phyloP scores from a whole-genome alignment of 805 yeast species.

The Zygotorulaspora danielsina region DNA sequence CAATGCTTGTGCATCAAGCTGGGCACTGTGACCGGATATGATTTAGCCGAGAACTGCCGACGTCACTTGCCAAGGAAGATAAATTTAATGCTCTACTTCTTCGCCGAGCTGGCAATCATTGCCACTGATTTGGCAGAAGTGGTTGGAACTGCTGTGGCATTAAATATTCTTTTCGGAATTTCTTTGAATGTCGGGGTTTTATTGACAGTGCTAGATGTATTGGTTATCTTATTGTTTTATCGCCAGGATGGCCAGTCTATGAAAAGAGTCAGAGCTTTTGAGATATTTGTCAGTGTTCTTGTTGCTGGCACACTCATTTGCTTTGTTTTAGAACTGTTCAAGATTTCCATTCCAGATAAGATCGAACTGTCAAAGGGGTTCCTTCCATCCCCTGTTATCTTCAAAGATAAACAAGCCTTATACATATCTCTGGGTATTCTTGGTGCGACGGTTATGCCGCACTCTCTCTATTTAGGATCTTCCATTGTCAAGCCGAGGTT shows the following conservation, averaged over 20 bases:
- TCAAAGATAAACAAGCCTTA: slow-evolving; percentile 63
- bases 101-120: slow-evolving; percentile 82
- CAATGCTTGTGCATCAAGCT: slow-evolving; percentile 85
- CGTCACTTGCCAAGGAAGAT: slow-evolving; percentile 61
- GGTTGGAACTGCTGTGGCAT: slow-evolving; percentile 85
- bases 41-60: slow-evolving; percentile 83
- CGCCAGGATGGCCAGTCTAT: slow-evolving; percentile 70
- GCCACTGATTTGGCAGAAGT: slow-evolving; percentile 95
- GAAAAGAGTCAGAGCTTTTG: slow-evolving; percentile 72
- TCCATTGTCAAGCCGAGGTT: slow-evolving; percentile 84
- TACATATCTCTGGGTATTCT: slow-evolving; percentile 77
- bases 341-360: slow-evolving; percentile 51
- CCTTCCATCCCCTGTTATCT: slow-evolving; percentile 58
- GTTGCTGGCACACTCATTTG: slow-evolving; percentile 75
- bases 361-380: slow-evolving; percentile 59
- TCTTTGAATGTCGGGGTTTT: slow-evolving; percentile 74
- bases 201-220: slow-evolving; percentile 76
- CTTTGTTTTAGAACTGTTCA: slow-evolving; percentile 63
- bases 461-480: slow-evolving; percentile 77
- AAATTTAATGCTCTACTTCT: slow-evolving; percentile 55
- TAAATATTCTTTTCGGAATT: slow-evolving; percentile 68
- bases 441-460: slow-evolving; percentile 97
- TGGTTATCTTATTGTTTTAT: slow-evolving; percentile 73
- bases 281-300: slow-evolving; percentile 62
- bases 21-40: slow-evolving; percentile 91